Evolutionary conservation across 768 basidiomycete species (phyloP).

Genomic region (Serendipita sp.): DNA sequence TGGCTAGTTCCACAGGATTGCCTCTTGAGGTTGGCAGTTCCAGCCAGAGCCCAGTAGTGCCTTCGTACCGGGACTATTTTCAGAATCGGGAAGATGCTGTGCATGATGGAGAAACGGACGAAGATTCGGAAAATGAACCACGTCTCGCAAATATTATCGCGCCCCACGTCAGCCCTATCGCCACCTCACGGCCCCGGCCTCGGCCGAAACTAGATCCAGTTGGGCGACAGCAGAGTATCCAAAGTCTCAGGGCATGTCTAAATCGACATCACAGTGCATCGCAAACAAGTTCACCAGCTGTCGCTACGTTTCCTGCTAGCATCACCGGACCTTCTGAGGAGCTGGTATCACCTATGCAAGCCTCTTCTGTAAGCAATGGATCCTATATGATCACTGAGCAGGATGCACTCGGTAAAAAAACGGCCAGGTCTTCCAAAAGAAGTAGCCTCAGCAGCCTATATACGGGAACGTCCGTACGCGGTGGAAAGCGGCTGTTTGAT

Average conservation of each 20-base stretch:
- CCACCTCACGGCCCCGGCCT: background rate
- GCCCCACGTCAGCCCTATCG: background rate
- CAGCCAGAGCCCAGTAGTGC: background rate
- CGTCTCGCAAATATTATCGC: background rate
- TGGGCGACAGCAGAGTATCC: slow-evolving; percentile 3
- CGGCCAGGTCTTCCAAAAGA: background rate
- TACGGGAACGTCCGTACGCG: background rate
- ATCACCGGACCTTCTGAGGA: background rate
- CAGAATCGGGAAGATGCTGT: background rate
- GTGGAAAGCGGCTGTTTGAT: background rate
- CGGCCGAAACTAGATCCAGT: background rate
- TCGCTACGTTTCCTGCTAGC: background rate
- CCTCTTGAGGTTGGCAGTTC: background rate
- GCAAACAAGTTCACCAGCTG: background rate
- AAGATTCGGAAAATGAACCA: slow-evolving; percentile 2
- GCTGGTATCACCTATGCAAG: background rate
- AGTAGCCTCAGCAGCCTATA: background rate
- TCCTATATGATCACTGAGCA: background rate
- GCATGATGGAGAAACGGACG: background rate
- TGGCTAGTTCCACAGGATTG: background rate
- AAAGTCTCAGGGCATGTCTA: background rate
- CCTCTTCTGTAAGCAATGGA: background rate
- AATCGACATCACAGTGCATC: background rate
- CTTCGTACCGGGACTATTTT: background rate
- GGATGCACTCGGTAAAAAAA: background rate